Evolutionary conservation across 257 asterid genomes (phyloP), one percentile per base, ranked within the genome.

Genomic region (Solanum medicagineum): DNA sequence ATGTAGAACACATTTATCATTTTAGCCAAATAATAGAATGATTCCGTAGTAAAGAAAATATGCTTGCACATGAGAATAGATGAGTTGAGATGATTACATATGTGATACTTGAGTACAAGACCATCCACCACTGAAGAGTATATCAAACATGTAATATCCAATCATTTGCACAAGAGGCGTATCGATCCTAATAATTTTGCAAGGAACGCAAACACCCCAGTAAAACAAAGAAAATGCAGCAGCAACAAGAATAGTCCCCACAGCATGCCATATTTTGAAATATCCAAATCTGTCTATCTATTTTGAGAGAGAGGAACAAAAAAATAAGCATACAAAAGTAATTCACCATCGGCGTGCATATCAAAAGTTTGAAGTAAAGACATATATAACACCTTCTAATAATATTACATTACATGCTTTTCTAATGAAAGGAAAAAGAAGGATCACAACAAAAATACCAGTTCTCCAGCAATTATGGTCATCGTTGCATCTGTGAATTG

Each of bases 241-340:
- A 56, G 98, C 95, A 56, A 95, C 98, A 86, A 94, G 85, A 84
- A 91, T 68, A 65, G 97, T 90, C 85, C 99, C 98, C 2, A 91
- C 96, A 10, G 84, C 95, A 63, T 94, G 99, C 98, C 99, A 95
- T 70, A 87, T 85, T 91, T 95, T 95, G 84, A 95, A 95, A 85
- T 87, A 92, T 65, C 98, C 97, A 69, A 89, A 95, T 86, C 98
- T 95, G 98, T 95, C 99, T 82, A 95, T 95, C 99, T 95, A 84
- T 74, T 36, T 36, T 86, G 84, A 59, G 29, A 3, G 62, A 2
- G 3, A 59, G 20, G 10, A 59, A 19, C 42, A 36, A 42, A 83
- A 82, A 73, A 19, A 19, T 81, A 80, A 81, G 6, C 29, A 81
- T 56, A 1, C 36, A 3, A 17, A 36, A 17, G 1, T 3, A 81